Conservation (phyloP, 2,329 filamentous ascomycete genomes). For the Cytospora piceicola region DNA sequence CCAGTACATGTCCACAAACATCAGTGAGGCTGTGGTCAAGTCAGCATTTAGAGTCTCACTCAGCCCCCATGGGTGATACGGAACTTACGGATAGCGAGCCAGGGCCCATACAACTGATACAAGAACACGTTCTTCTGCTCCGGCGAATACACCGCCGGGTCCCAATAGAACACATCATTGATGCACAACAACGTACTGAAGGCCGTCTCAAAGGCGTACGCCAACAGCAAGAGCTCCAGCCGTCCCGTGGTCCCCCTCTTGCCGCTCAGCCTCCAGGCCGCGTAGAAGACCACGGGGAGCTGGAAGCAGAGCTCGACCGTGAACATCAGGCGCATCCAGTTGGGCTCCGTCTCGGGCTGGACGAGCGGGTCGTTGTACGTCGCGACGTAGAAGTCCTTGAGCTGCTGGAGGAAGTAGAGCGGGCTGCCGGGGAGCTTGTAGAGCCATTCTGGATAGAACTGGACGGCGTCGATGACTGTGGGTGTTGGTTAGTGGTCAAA, state of each 20-base stretch:
- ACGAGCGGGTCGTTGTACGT: conserved; percentile 60
- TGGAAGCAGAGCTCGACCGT: conserved; percentile 55
- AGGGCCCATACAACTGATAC: conserved; percentile 56
- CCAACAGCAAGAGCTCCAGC: conserved; percentile 55
- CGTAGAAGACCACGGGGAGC: conserved; percentile 55
- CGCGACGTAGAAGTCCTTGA: conserved; percentile 52
- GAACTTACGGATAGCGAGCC: conserved; percentile 56
- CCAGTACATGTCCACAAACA: conserved; percentile 59
- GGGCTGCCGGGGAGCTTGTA: conserved; percentile 48
- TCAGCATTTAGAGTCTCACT: background rate
- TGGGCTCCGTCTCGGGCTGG: conserved; percentile 37
- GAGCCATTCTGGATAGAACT: conserved; percentile 54
- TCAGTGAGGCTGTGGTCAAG: conserved; percentile 46
- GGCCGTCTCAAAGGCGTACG: conserved; percentile 55
- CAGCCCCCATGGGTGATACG: background rate
- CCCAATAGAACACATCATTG: conserved; percentile 55
- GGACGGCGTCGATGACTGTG: conserved; percentile 57
- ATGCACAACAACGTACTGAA: conserved; percentile 58
- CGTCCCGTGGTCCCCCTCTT: conserved; percentile 41
- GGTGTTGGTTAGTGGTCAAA: background rate
- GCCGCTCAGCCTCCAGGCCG: conserved; percentile 46
- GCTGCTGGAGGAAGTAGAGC: conserved; percentile 50
- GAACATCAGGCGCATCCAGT: conserved; percentile 57
- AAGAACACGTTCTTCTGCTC: conserved; percentile 52
- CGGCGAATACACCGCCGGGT: conserved; percentile 47